Base-by-base conservation (phyloP, 1,284 basidiomycete genomes). In the Puccinia horiana region DNA sequence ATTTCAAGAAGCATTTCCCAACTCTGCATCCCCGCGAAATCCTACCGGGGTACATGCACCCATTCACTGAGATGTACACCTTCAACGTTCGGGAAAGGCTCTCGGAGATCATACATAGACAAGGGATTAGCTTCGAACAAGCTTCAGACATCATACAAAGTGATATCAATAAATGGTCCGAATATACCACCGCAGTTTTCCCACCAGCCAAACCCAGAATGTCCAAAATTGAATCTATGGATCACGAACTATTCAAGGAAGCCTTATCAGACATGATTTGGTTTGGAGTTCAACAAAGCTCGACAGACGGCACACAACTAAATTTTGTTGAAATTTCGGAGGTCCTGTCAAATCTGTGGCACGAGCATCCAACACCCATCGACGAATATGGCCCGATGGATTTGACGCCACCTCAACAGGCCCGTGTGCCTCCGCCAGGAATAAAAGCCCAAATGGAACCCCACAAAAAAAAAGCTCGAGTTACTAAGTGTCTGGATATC, bases 201-300 rank as follows among this genome's bases (percentile, higher is more conserved):
- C 23, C 32, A 8, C 37, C 18, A 2, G 1, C 37, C 11, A 29
- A 23, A 5, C 23, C 18, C 9, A 32, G 29, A 35, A 4, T 63
- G 61, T 20, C 32, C 14, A 47, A 47, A 16, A 16, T 20, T 26
- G n/a, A 58, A 20, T 26, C n/a, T 9, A 4, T 63, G 12, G 35
- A 63, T 63, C 26, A 16, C 61, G 16, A 63, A 4, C 16, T 63
- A 5, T 63, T 63, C 32, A 35, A 12, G 61, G 29, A 11, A 37
- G 37, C 29, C 16, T 63, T 63, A 37, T 63, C 61, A 63, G 61
- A 63, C 61, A 35, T 63, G 61, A 32, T 63, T 26, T 63, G 61
- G 61, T 63, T 63, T 37, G 61, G 61, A 29, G 29, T 63, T 20
- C 61, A 63, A 63, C 29, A 32, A 35, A 63, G 61, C 32, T 63